Percentiles rank a stretch among this genome's conserved stretches.
Conservation (phyloP, 176 grass and related monocot species). For the bread wheat (Triticum aestivum) region DNA sequence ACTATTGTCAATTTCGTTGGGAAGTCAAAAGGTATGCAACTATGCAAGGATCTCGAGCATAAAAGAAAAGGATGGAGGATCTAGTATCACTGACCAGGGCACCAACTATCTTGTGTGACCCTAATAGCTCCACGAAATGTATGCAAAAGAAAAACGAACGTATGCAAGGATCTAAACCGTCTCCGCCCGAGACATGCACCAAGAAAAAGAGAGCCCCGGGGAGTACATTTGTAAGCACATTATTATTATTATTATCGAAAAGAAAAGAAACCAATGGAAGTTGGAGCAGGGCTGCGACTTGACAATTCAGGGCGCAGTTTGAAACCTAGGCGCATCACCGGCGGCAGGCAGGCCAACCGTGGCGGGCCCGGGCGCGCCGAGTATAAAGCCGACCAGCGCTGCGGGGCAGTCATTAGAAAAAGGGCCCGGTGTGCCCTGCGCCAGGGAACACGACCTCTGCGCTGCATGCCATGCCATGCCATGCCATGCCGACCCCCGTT, state of each 20-base stretch:
- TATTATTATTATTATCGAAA: background rate
- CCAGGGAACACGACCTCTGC: conserved; percentile 43
- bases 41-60: background rate
- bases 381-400: conserved; percentile 52
- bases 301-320: conserved; percentile 24
- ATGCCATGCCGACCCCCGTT: background rate
- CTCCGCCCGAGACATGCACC: no score
- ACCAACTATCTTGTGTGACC: background rate
- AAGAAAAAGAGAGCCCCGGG: no score
- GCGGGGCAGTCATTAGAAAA: conserved; percentile 38
- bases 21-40: background rate
- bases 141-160: no score
- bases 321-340: conserved; percentile 13
- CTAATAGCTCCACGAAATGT: no score
- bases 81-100: background rate
- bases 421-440: conserved; percentile 6
- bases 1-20: no score
- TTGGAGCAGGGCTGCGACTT: background rate
- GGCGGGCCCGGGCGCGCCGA: background rate
- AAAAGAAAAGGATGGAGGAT: background rate
- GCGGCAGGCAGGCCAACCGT: background rate
- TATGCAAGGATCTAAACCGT: no score
- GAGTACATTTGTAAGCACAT: no score
- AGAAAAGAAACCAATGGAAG: background rate
- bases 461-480: conserved; percentile 5